A percentile compares a stretch with the other conserved stretches of the same genome.
These are phyloP conservation scores for Hibiscus mutabilis DNA, from an alignment of 345 rosid species.

Conservation along the genomic window DNA sequence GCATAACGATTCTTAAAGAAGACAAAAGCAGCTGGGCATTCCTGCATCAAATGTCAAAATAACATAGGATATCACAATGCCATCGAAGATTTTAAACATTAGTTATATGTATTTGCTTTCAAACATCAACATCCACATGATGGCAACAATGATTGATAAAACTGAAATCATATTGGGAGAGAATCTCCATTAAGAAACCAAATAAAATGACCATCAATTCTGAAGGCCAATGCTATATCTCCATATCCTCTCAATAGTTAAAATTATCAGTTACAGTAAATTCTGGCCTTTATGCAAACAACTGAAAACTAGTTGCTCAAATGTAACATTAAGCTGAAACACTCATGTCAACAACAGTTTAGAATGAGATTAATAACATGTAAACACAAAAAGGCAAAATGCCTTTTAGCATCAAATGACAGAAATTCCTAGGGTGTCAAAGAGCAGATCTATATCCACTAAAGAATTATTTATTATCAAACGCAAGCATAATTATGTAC, in stretches of 20 bases:
- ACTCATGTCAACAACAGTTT: not conserved
- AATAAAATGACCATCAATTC: not conserved
- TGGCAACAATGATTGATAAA: not conserved
- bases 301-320: not conserved
- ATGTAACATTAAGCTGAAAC: not conserved
- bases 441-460: not conserved
- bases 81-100: not conserved
- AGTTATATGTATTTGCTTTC: not conserved
- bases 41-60: slow-evolving; percentile 39
- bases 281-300: not conserved
- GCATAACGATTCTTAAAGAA: slow-evolving; percentile 81
- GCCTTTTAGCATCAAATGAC: not conserved
- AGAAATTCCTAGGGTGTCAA: not conserved
- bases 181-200: not conserved
- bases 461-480: not conserved
- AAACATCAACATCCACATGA: slow-evolving; percentile 4
- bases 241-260: not conserved
- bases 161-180: not conserved
- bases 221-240: not conserved
- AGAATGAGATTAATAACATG: not conserved
- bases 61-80: not conserved
- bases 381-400: not conserved
- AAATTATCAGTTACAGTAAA: not conserved
- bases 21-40: slow-evolving; percentile 84
- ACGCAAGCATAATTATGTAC: not conserved